phyloP scores from a whole-genome alignment of 2,329 filamentous ascomycete species.

The Claviceps africana region DNA sequence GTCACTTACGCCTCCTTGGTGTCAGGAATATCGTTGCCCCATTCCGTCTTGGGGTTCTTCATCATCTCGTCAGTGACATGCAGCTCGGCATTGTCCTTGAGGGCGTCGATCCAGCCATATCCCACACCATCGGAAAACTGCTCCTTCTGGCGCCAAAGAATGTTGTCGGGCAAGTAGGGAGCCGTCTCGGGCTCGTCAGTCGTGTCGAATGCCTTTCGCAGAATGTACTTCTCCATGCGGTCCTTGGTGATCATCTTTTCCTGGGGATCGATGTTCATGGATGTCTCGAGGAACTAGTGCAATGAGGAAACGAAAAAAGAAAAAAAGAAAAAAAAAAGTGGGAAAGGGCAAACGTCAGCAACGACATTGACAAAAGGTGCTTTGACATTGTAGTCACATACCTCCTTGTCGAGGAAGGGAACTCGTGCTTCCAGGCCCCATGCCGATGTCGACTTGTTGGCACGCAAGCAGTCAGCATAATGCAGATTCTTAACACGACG shows the following conservation, averaged over 20 bases:
- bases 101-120: slow-evolving; percentile 95
- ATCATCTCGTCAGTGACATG: slow-evolving; percentile 94
- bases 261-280: slow-evolving; percentile 86
- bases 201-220: slow-evolving; percentile 95
- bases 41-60: slow-evolving; percentile 94
- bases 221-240: slow-evolving; percentile 90
- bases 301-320: background rate
- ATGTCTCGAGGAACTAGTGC: slow-evolving; percentile 65
- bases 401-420: slow-evolving; percentile 90
- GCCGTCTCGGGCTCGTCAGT: slow-evolving; percentile 64
- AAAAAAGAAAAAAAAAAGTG: background rate
- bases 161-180: slow-evolving; percentile 89
- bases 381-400: slow-evolving; percentile 18
- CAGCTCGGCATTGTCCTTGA: slow-evolving; percentile 86
- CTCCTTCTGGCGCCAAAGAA: slow-evolving; percentile 98
- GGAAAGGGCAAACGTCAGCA: background rate
- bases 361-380: background rate
- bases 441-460: slow-evolving; percentile 97
- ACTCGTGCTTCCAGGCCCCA: slow-evolving; percentile 98
- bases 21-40: slow-evolving; percentile 84
- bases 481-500: slow-evolving; percentile 93
- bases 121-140: slow-evolving; percentile 98
- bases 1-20: slow-evolving; percentile 76
- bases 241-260: slow-evolving; percentile 94
- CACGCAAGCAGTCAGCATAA: slow-evolving; percentile 86